Evolutionary conservation across 148 eudicot species (phyloP), one percentile per base, ranked within the genome.

Genomic region (Rhododendron simsii): DNA sequence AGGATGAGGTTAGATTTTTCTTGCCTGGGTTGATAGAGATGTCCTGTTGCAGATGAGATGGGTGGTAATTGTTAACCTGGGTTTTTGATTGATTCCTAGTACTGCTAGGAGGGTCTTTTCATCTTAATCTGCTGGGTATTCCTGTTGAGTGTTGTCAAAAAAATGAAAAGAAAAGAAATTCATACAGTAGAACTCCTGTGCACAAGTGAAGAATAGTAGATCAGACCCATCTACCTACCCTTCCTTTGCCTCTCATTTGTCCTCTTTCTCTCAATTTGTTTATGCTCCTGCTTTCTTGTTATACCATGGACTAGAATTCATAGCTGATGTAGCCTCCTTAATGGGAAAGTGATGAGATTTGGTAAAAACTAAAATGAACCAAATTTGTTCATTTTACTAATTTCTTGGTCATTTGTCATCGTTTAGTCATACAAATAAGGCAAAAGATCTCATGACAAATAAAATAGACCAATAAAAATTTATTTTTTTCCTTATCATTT

Each of bases 21-120:
- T 67, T 67, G 74, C 35, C 9, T 65, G 30, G 33, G 73, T 65
- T 65, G 73, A 65, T 65, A n/a, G 71, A 65, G 73, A 26, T 65
- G 13, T 65, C 28, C 73, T 26, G 73, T 26, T 67, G 74, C 74
- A 28, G 74, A 67, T 26, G 15, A 26, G 35, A 67, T 28, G 74
- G 74, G 74, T n/a, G 3, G 55, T 51, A 13, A 51, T 12, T 51
- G 55, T 16, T 51, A 7, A 51, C 15, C 9, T 67, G 74, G 30
- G 7, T 8, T 67, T 30, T 30, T 71, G 39, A 71, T 71, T 71
- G 39, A 71, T 71, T 71, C 76, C 76, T 20, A 14, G 76, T 71
- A 33, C 76, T 71, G 39, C 20, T 71, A 20, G 15, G 37, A 48
- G 13, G 77, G 88, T 83, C 82, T 83, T 87, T 83, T 87, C 88